Conservation (phyloP, 306 rosid species). For the Ochetophila trinervis region DNA sequence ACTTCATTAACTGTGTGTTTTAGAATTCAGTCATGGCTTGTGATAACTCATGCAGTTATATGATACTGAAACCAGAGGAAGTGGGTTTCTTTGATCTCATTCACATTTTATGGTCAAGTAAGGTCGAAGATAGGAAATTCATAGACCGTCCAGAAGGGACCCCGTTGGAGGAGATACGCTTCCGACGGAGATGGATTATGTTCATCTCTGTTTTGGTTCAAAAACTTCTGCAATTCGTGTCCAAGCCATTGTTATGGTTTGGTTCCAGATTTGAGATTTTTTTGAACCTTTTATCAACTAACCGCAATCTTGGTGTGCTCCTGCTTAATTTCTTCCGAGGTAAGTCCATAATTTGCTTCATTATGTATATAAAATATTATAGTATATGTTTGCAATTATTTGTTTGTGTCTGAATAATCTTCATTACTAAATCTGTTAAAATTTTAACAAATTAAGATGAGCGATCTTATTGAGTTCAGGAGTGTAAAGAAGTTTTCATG, state of each 20-base stretch:
- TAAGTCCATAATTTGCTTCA: conserved; percentile 3
- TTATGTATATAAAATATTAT: background rate
- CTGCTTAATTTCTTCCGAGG: conserved; percentile 42
- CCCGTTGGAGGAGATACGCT: conserved; percentile 18
- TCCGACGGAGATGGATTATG: conserved; percentile 49
- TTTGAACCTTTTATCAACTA: conserved; percentile 41
- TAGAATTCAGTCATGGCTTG: background rate
- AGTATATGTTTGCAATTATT: background rate
- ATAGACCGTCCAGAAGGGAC: conserved; percentile 27
- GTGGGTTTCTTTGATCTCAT: conserved; percentile 44
- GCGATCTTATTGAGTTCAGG: too few species aligned
- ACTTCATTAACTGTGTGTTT: background rate
- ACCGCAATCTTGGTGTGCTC: conserved; percentile 34
- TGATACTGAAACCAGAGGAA: conserved; percentile 57
- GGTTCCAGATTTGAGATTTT: conserved; percentile 41
- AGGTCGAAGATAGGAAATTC: conserved; percentile 34
- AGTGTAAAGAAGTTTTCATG: too few species aligned
- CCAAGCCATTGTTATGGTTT: conserved; percentile 35
- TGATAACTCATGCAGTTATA: conserved; percentile 25
- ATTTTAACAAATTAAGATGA: too few species aligned
- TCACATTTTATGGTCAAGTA: conserved; percentile 31
- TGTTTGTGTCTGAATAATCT: too few species aligned
- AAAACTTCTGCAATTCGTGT: conserved; percentile 29
- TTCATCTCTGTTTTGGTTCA: conserved; percentile 49
- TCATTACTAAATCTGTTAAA: too few species aligned